phyloP scores from a whole-genome alignment of 257 asterid species.

The Gynochthodes officinalis region DNA sequence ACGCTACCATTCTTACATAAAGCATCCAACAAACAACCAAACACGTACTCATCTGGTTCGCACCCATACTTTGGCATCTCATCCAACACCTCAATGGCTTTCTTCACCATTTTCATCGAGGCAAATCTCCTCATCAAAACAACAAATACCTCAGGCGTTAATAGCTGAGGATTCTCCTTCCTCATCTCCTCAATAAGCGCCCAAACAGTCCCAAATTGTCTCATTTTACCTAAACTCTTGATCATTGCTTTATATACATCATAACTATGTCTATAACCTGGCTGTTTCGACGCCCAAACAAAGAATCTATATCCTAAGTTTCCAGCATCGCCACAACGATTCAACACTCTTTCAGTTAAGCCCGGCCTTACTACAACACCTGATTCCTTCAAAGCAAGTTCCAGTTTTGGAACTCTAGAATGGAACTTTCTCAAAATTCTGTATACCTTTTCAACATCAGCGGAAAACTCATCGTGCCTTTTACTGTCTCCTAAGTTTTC shows the following conservation, averaged over 20 bases:
- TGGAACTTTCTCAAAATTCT: slow-evolving; percentile 65
- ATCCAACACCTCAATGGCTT: slow-evolving; percentile 83
- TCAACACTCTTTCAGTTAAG: slow-evolving; percentile 78
- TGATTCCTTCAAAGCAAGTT: slow-evolving; percentile 79
- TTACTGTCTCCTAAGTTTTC: slow-evolving; percentile 26
- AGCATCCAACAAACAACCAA: slow-evolving; percentile 90
- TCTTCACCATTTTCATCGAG: slow-evolving; percentile 81
- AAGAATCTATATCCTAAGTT: slow-evolving; percentile 83
- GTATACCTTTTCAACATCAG: slow-evolving; percentile 78
- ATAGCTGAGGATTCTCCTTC: slow-evolving; percentile 65
- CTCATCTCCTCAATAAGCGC: slow-evolving; percentile 95
- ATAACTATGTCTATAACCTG: slow-evolving; percentile 65
- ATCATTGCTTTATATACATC: slow-evolving; percentile 84
- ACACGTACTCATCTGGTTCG: slow-evolving; percentile 85
- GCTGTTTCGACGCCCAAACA: slow-evolving; percentile 78
- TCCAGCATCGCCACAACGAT: slow-evolving; percentile 95
- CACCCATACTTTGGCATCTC: slow-evolving; percentile 93
- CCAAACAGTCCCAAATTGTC: slow-evolving; percentile 96
- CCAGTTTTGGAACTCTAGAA: slow-evolving; percentile 77
- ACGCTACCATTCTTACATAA: slow-evolving; percentile 85
- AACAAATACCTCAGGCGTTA: slow-evolving; percentile 70
- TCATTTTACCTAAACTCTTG: slow-evolving; percentile 77
- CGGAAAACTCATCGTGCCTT: slow-evolving; percentile 57
- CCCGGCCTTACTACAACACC: slow-evolving; percentile 68
- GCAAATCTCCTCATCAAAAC: slow-evolving; percentile 93